A percentile compares a stretch with the other conserved stretches of the same genome.
phyloP scores from a whole-genome alignment of 768 basidiomycete genomes.

The Crassisporium funariophilum region DNA sequence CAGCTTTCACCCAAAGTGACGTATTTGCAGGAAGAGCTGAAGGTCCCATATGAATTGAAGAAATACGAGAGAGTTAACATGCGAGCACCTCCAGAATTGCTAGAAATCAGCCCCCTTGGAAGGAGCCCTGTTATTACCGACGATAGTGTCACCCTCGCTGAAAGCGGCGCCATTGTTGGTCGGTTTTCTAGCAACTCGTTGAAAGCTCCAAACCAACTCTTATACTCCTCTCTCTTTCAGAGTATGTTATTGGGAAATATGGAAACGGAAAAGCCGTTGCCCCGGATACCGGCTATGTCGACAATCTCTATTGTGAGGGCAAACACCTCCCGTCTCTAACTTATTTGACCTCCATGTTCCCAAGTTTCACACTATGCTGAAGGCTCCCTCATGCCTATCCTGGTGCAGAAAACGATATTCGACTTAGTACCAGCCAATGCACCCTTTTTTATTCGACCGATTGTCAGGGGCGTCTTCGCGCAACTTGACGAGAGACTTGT shows the following conservation, averaged over 20 bases:
- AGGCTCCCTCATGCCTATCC: conserved; percentile 42
- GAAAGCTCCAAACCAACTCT: not conserved
- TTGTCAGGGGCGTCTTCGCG: conserved; percentile 30
- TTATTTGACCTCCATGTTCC: not conserved
- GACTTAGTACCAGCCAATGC: conserved; percentile 29
- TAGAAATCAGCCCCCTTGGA: conserved; percentile 43
- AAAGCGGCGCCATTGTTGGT: conserved; percentile 48
- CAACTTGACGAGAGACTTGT: conserved; percentile 26
- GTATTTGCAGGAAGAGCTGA: conserved; percentile 49
- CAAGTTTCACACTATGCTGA: conserved; percentile 44
- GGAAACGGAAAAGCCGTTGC: conserved; percentile 32
- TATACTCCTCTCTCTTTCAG: conserved; percentile 32
- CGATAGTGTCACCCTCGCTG: conserved; percentile 40
- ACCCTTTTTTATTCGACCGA: conserved; percentile 38
- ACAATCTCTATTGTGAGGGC: conserved; percentile 41
- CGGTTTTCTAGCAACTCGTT: not conserved
- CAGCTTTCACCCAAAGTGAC: not conserved
- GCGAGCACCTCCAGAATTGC: conserved; percentile 39
- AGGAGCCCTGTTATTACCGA: conserved; percentile 51
- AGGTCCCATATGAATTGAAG: conserved; percentile 44
- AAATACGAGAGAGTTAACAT: conserved; percentile 36
- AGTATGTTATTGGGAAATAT: conserved; percentile 45
- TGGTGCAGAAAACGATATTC: conserved; percentile 38
- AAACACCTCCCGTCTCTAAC: not conserved
- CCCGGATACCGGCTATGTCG: conserved; percentile 30